phyloP scores from a whole-genome alignment of 2,329 filamentous ascomycete species.

The Diaporthe sp. region DNA sequence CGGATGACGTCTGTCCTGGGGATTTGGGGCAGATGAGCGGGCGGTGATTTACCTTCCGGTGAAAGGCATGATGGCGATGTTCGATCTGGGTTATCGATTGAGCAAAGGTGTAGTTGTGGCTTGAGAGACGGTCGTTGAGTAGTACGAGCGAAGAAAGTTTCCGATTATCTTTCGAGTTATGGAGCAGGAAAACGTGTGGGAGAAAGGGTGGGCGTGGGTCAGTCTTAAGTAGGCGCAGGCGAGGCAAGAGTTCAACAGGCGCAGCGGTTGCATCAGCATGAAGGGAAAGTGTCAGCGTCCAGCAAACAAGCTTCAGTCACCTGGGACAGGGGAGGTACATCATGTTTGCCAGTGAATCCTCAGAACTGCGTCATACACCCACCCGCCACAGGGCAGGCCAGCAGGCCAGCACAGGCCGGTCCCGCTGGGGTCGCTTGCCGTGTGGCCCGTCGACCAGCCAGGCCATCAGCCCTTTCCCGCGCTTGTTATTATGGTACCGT shows the following conservation, averaged over 20 bases:
- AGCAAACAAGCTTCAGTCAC: conserved; percentile 38
- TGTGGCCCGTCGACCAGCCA: background rate
- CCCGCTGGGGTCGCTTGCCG: conserved; percentile 18
- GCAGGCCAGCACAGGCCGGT: conserved; percentile 11
- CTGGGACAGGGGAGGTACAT: conserved; percentile 32
- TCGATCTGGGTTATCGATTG: conserved; percentile 20
- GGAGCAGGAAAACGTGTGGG: background rate
- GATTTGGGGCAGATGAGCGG: background rate
- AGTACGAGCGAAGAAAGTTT: background rate
- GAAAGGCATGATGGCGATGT: conserved; percentile 67
- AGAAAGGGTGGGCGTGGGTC: conserved; percentile 33
- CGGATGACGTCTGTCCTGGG: background rate
- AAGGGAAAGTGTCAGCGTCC: conserved; percentile 23
- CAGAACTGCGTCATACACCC: conserved; percentile 38
- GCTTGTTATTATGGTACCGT: conserved; percentile 17
- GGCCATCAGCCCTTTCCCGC: conserved; percentile 16
- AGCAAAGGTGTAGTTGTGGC: background rate
- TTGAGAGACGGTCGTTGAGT: conserved; percentile 11
- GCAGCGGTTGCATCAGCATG: conserved; percentile 39
- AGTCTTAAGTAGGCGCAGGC: conserved; percentile 36
- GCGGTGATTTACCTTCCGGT: conserved; percentile 65
- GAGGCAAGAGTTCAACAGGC: conserved; percentile 9
- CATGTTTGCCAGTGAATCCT: conserved; percentile 30
- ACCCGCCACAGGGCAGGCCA: conserved; percentile 20
- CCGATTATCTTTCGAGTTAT: conserved; percentile 6